Percentiles rank a stretch among this genome's conserved stretches.
Evolutionary conservation across 768 basidiomycete species (phyloP).

Genomic region (Tulasnella sp.): DNA sequence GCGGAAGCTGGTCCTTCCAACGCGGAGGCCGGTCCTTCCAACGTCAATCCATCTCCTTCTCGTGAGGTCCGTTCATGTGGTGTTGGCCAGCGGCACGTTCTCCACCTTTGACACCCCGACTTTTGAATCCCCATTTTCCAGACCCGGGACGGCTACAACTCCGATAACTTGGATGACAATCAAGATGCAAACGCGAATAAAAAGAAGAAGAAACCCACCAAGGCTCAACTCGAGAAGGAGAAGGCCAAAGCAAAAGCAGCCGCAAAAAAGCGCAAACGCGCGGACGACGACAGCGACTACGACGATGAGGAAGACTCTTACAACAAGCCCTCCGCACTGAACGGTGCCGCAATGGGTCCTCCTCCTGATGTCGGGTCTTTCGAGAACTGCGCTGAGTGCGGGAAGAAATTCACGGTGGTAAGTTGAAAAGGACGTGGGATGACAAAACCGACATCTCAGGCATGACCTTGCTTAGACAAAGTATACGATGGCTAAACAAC

Average conservation of each 20-base stretch:
- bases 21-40: conserved; percentile 5
- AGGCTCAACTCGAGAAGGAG: conserved; percentile 14
- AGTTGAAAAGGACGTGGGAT: background rate
- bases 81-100: conserved; percentile 18
- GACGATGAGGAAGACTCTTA: conserved; percentile 40
- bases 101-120: background rate
- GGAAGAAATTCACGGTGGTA: conserved; percentile 81
- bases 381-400: conserved; percentile 68
- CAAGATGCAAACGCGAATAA: conserved; percentile 28
- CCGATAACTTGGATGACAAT: conserved; percentile 51
- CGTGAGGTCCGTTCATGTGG: background rate
- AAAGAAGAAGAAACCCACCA: conserved; percentile 45
- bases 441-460: background rate
- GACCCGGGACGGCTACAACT: conserved; percentile 40
- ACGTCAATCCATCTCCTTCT: conserved; percentile 11
- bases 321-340: conserved; percentile 45
- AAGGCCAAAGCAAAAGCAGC: conserved; percentile 22
- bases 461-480: conserved; percentile 49
- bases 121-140: background rate
- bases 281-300: conserved; percentile 17
- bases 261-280: conserved; percentile 16
- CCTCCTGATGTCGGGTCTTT: conserved; percentile 65
- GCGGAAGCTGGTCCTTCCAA: conserved; percentile 5
- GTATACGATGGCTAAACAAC: conserved; percentile 67
- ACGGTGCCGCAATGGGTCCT: conserved; percentile 26